Evolutionary conservation across 2,329 filamentous ascomycete genomes (phyloP), one percentile per base, ranked within the genome.

Genomic region (Podosphaera fusca): DNA sequence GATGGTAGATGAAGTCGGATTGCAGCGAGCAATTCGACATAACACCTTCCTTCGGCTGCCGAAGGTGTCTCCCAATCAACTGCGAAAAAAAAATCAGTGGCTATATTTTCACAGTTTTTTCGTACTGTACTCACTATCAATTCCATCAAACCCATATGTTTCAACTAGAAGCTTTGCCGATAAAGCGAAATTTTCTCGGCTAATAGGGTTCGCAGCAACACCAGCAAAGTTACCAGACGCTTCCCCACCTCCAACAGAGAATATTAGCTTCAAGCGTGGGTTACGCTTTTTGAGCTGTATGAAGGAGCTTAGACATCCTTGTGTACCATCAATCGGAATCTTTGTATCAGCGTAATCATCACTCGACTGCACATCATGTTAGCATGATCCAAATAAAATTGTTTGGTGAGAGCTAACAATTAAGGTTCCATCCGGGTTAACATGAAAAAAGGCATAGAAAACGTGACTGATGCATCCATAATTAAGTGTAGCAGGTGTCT

Each of bases 11-110:
- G 75, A 58, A 79, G 70, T 58, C 86, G 81, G 55, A 87, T 71
- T 21, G 77, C 73, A 8, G 79, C 77, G 35, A 90, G 74, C 33
- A 92, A 74, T 21, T 77, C 74, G 50, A 88, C 69, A 65, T 87
- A 89, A 67, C 88, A 76, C 60, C 74, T 71, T 31, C 84, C 85
- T 56, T 79, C 72, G 1, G 73, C 67, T 65, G 84, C 74, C 57
- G 75, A 75, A 1, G 86, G 85, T 63, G 87, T 84, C 66, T 87
- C 81, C 86, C 86, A 92, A 64, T 85, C 82, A 66, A 92, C 85
- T 90, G 59, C 8, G 38, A 14, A 42, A 42, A 42, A 42, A 8
- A 8, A 8, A 9, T 50, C 30, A 30, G 47, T 10, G 12, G 33
- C 29, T 3, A 9, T 50, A 29, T 8, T 50, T 7, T 9, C 4